Percentiles rank a stretch among this genome's conserved stretches.
Evolutionary conservation across 768 basidiomycete genomes (phyloP).

Genomic region (Boletus speciosus): DNA sequence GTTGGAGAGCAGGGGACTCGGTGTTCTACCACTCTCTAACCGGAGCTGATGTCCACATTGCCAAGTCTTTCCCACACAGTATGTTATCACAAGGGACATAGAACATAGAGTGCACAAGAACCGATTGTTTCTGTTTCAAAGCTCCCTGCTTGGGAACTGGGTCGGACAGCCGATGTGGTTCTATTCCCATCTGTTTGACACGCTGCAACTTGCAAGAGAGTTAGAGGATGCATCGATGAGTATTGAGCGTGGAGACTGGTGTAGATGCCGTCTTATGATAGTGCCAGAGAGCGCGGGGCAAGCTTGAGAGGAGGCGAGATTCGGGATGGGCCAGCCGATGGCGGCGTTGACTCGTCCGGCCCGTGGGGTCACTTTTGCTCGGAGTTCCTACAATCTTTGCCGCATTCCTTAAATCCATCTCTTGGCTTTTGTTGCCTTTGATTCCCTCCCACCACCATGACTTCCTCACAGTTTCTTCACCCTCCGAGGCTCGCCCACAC

Average conservation of each 20-base stretch:
- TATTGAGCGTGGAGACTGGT: too few relatives aligned
- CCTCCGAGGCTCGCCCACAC: conserved; percentile 71
- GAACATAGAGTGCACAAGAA: background rate
- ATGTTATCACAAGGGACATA: conserved; percentile 1
- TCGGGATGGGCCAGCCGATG: background rate
- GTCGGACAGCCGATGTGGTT: background rate
- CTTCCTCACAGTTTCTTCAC: conserved; percentile 45
- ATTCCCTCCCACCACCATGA: conserved; percentile 22
- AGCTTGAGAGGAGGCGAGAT: background rate
- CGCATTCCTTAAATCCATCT: conserved; percentile 8
- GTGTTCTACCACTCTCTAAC: conserved; percentile 62
- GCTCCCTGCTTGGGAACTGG: background rate
- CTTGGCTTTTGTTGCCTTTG: conserved; percentile 4
- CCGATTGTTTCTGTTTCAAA: background rate
- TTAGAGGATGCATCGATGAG: background rate
- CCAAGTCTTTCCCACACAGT: background rate
- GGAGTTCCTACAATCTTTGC: background rate
- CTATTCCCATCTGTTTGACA: background rate
- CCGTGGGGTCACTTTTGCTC: background rate
- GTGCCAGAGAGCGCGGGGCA: conserved; percentile 22
- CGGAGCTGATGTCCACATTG: conserved; percentile 38
- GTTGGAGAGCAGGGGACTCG: conserved; percentile 54
- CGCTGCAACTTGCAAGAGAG: background rate
- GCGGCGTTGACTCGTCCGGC: background rate
- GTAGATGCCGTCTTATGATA: conserved; percentile 25